Percentiles rank a stretch among this genome's conserved stretches.
These are phyloP conservation scores for Stachybotrys chartarum DNA, from an alignment of 2,329 filamentous ascomycete genomes.

Conservation along the genomic window DNA sequence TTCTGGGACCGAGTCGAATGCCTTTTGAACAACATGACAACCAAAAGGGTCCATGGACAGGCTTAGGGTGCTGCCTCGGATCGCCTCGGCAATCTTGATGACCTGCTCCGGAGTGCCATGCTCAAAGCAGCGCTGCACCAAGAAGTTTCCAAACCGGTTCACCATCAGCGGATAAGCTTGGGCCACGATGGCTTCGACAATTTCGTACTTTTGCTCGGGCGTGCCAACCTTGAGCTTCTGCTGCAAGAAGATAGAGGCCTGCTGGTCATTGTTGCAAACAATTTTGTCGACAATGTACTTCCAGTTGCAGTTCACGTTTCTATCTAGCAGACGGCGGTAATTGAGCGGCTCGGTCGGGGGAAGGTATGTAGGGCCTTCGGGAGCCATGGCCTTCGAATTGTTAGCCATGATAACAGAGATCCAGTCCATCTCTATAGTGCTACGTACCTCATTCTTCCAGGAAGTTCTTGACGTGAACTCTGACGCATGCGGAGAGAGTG, in stretches of 20 bases:
- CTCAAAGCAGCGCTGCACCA: constrained; percentile 98
- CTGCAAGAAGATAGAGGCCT: constrained; percentile 96
- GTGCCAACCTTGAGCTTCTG: constrained; percentile 98
- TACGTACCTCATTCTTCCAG: constrained; percentile 51
- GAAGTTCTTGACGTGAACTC: constrained; percentile 58
- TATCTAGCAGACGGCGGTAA: constrained; percentile 89
- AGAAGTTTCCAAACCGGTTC: constrained; percentile 97
- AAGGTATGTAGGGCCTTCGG: constrained; percentile 69
- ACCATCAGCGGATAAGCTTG: constrained; percentile 96
- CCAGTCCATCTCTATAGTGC: neutral
- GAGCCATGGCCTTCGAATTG: constrained; percentile 32
- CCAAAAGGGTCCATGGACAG: constrained; percentile 98
- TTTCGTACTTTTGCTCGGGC: constrained; percentile 91
- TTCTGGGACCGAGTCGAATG: constrained; percentile 94
- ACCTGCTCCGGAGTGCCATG: constrained; percentile 94
- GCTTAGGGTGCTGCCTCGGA: constrained; percentile 86
- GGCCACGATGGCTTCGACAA: constrained; percentile 90
- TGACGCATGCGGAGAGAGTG: constrained; percentile 65
- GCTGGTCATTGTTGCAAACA: constrained; percentile 97
- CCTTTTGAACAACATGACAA: constrained; percentile 97
- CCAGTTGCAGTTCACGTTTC: constrained; percentile 97
- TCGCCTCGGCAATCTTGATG: constrained; percentile 87
- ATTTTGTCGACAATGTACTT: constrained; percentile 99
- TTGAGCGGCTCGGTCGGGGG: constrained; percentile 88
- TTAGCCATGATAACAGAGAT: constrained; percentile 7